Conservation (phyloP, 2,329 filamentous ascomycete genomes). For the Albophoma yamanashiensis region DNA sequence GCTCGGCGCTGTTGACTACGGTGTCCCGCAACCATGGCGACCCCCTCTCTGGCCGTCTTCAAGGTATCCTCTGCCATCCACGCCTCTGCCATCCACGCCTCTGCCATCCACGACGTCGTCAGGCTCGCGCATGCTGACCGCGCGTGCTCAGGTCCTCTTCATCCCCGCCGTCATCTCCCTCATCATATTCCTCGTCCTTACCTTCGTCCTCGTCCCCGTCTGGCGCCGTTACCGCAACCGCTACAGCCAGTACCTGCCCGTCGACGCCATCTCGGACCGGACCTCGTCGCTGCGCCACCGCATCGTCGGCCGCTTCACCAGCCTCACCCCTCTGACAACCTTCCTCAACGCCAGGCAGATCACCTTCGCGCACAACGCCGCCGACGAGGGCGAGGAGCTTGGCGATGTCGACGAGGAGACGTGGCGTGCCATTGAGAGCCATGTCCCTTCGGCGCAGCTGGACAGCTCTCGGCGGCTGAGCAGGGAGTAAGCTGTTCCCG, state of each 20-base stretch:
- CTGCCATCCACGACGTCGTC: neutral
- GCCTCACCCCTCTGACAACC: constrained; percentile 27
- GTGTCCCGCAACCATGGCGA: neutral
- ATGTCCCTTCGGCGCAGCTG: constrained; percentile 20
- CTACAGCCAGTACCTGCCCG: constrained; percentile 64
- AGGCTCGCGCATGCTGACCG: neutral
- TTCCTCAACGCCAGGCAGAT: constrained; percentile 35
- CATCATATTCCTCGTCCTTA: constrained; percentile 53
- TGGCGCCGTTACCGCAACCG: constrained; percentile 60
- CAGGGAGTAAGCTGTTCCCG: constrained; percentile 46
- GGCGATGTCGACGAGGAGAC: constrained; percentile 45
- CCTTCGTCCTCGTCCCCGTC: constrained; percentile 54
- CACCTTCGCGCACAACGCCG: constrained; percentile 20
- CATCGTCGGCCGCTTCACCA: constrained; percentile 21
- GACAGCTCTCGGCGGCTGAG: constrained; percentile 55
- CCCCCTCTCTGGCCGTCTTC: neutral
- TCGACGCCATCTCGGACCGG: constrained; percentile 50
- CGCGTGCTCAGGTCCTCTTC: constrained; percentile 48
- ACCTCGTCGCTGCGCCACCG: constrained; percentile 44
- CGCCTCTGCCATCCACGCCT: neutral
- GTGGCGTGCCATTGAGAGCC: constrained; percentile 27
- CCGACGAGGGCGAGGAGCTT: constrained; percentile 54
- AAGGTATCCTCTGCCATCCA: neutral
- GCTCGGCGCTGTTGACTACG: neutral
- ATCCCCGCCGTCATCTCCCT: constrained; percentile 63